Evolutionary conservation across 257 asterid species (phyloP), one percentile per base, ranked within the genome.

Genomic region (Salvia hispanica): DNA sequence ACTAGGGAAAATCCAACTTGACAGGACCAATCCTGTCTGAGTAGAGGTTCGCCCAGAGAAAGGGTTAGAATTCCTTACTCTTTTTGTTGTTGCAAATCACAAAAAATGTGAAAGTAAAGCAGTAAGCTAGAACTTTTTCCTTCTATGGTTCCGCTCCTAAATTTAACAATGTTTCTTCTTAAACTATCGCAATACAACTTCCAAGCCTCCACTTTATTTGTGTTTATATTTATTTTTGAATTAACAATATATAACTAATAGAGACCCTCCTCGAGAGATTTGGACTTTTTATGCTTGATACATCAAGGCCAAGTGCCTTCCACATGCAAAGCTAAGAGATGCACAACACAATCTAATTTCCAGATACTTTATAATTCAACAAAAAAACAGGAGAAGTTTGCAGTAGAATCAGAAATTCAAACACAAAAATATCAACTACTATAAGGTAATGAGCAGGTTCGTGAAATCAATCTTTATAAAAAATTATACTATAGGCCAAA

Each of bases 371-470:
- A 67, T 25, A 58, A 66, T 50, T 15, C 16, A 25, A 28, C 60
- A 54, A 11, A 3, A 11, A 39, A 2, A 47, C 14, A 34, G 14
- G 21, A 33, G 51, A 53, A 71, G 51, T 54, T 12, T 66, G 55
- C 65, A 59, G 72, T 73, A 64, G 9, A 14, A 64, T 61, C 34
- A 34, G 31, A 62, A 72, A 56, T 15, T 58, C 56, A 76, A 50
- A 53, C 43, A 62, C 39, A 64, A 37, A 54, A 37, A 53, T 60
- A 64, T 54, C 61, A 43, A 37, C 21, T 61, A 37, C 21, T 61
- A 43, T 52, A 15, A 33, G 15, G 54, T 31, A 34, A 21, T 25
- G 6, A 12, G 45, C 6, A 51, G 55, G 18, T 58, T 39, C 52
- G 21, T 37, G 46, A 58, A 69, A 47, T 21, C 67, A 44, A 45